A percentile compares a stretch with the other conserved stretches of the same genome.
Conservation (phyloP, 2,329 filamentous ascomycete species). For the Colletotrichum acutatum region DNA sequence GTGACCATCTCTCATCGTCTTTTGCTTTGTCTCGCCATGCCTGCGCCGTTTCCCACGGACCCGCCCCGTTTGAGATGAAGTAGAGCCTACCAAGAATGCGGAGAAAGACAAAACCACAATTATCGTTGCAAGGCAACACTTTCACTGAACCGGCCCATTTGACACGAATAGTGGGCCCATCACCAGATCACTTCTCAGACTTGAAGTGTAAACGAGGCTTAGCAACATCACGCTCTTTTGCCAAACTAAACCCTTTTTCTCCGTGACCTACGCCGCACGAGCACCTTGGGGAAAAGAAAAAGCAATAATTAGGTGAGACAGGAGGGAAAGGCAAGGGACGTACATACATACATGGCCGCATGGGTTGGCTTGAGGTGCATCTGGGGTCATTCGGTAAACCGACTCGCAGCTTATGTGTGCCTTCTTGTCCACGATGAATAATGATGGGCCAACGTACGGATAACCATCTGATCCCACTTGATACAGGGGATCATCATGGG, state of each 20-base stretch:
- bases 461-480: not conserved
- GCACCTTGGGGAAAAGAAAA: not conserved
- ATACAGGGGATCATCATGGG: not conserved
- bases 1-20: conserved; percentile 1
- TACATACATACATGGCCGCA: not conserved
- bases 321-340: not conserved
- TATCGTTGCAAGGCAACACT: conserved; percentile 12
- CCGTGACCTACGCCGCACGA: conserved; percentile 3
- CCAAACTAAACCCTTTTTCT: conserved; percentile 1
- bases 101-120: conserved; percentile 5
- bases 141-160: not conserved
- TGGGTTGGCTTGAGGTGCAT: not conserved
- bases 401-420: not conserved
- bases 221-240: conserved; percentile 1
- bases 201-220: conserved; percentile 16
- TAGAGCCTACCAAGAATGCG: conserved; percentile 15
- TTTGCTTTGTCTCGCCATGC: not conserved
- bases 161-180: conserved; percentile 25
- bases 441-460: not conserved
- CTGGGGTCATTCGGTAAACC: conserved; percentile 1
- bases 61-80: not conserved
- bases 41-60: not conserved
- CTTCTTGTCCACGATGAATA: not conserved
- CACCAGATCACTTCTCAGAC: conserved; percentile 28
- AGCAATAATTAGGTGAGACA: not conserved